Base-by-base conservation (phyloP, 495 filamentous ascomycete species). In the Podospora fimiseda region DNA sequence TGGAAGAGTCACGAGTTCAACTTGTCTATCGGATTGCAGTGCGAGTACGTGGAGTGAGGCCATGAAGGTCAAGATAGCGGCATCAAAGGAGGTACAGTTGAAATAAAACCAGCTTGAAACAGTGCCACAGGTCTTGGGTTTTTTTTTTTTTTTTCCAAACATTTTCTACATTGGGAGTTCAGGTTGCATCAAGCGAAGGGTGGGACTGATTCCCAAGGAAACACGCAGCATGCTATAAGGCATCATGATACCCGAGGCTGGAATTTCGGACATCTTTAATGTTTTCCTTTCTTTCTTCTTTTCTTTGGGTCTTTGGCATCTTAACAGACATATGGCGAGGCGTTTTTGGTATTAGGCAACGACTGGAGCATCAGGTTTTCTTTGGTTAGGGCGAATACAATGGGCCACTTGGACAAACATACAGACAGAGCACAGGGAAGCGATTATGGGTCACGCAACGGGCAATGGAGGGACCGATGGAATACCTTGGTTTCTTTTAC, bases 241-340 rank as follows among this genome's bases (percentile, higher is more conserved):
- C 44, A 47, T 46, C 15, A 47, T 47, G 44, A 47, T 47, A 47
- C 44, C 44, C 44, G 1, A 18, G 27, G 27, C 11, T 11, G 27
- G 27, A 33, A 33, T 33, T 33, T 6, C 11, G 5, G 27, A 33
- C 27, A 5, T 5, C 5, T 33, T 33, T 33, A 6, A 6, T 33
- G 27, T 11, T 33, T 6, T 33, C 5, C 11, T 33, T 33, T 33
- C 27, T 33, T 5, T 33, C 11, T 6, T 11, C 11, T 33, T 33
- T 33, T 6, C 27, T 33, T 11, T 6, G n/a, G n/a, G n/a, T n/a
- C n/a, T n/a, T n/a, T n/a, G n/a, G n/a, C n/a, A n/a, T n/a, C n/a
- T n/a, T n/a, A n/a, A n/a, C n/a, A 33, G 11, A 33, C 27, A 33
- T 33, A 6, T 6, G 27, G 27, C 27, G 27, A 33, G 27, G 27